Conservation (phyloP, 768 basidiomycete genomes). For the Thelephora ganbajun region DNA sequence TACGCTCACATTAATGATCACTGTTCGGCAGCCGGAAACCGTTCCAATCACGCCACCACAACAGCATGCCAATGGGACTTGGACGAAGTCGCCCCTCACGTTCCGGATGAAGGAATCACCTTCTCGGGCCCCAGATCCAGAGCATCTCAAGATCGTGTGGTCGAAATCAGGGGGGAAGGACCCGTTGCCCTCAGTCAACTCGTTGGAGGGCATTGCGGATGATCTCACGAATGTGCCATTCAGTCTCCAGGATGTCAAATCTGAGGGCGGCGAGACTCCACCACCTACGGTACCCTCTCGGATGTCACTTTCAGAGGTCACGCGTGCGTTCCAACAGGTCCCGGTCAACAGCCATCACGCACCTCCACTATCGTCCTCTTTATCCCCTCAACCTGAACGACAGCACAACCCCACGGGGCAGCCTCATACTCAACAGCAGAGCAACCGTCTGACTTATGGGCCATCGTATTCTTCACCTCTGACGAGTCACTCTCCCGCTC, state of each 20-base stretch:
- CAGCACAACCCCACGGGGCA: constrained; percentile 9
- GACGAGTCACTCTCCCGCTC: constrained; percentile 58
- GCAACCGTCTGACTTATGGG: constrained; percentile 42
- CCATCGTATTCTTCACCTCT: constrained; percentile 49
- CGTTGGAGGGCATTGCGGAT: constrained; percentile 71
- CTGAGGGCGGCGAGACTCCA: constrained; percentile 73
- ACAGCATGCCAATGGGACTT: constrained; percentile 20
- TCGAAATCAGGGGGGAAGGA: constrained; percentile 57
- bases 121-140: constrained; percentile 61
- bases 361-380: constrained; percentile 15
- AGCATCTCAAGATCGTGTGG: constrained; percentile 77
- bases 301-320: constrained; percentile 74
- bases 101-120: constrained; percentile 55
- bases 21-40: constrained; percentile 7
- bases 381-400: constrained; percentile 5
- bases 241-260: constrained; percentile 74
- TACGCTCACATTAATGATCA: not conserved
- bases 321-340: constrained; percentile 78
- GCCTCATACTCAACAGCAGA: constrained; percentile 24
- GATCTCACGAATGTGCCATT: constrained; percentile 71
- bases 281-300: constrained; percentile 53
- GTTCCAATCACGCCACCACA: constrained; percentile 11
- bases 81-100: constrained; percentile 40
- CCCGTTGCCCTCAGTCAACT: constrained; percentile 57
- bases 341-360: constrained; percentile 38